phyloP scores from a whole-genome alignment of 2,329 filamentous ascomycete genomes.

The Dactylella cylindrospora region DNA sequence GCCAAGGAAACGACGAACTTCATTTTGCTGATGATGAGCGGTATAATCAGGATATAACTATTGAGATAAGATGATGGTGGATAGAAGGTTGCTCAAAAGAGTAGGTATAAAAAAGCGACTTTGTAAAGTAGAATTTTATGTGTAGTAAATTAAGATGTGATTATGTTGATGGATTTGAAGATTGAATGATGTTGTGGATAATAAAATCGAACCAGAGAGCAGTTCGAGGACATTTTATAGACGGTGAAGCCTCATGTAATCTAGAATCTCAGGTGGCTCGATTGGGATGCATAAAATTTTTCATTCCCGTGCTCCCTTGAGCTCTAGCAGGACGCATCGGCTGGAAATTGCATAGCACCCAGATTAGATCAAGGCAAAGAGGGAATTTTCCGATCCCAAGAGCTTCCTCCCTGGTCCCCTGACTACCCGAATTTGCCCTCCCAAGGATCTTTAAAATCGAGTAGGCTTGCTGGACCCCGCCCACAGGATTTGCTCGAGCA shows the following conservation, averaged over 20 bases:
- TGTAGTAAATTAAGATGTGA: too few species aligned
- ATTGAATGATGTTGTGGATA: conserved; percentile 34
- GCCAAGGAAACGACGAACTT: conserved; percentile 30
- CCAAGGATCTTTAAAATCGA: conserved; percentile 13
- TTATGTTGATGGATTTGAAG: conserved; percentile 20
- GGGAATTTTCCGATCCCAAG: conserved; percentile 41
- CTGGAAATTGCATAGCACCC: not conserved
- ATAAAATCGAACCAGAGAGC: conserved; percentile 10
- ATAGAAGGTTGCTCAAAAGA: too few species aligned
- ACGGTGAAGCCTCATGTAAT: not conserved
- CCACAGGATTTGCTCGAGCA: too few species aligned
- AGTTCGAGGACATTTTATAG: conserved; percentile 31
- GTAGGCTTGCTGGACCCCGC: too few species aligned
- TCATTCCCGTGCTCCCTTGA: too few species aligned
- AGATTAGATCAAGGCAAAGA: conserved; percentile 18
- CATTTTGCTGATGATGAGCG: conserved; percentile 35
- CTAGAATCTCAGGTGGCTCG: not conserved
- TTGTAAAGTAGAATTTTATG: too few species aligned
- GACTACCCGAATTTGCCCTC: conserved; percentile 23
- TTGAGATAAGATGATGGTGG: too few species aligned
- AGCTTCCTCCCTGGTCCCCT: conserved; percentile 17
- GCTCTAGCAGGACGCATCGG: too few species aligned
- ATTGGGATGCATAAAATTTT: conserved; percentile 19
- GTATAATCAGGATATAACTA: too few species aligned
- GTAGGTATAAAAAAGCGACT: too few species aligned